phyloP scores from a whole-genome alignment of 1,284 basidiomycete genomes.

The Ustilago nuda region DNA sequence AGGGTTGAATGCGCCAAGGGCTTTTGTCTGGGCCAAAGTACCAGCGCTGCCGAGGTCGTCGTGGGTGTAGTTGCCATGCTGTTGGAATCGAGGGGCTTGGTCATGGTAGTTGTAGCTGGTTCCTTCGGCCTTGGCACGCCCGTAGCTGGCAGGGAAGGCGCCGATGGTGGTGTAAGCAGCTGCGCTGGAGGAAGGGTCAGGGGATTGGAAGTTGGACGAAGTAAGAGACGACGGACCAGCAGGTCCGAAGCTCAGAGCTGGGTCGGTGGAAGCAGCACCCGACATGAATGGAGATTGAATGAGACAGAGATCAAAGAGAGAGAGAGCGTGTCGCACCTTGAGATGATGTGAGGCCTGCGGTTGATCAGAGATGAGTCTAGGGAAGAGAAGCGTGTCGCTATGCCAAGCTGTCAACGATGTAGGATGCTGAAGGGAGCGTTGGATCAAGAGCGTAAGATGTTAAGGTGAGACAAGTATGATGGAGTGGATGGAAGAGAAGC shows the following conservation, averaged over 20 bases:
- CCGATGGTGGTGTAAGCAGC: slow-evolving; percentile 29
- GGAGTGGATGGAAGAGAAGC: slow-evolving; percentile 27
- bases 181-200: slow-evolving; percentile 41
- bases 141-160: slow-evolving; percentile 29
- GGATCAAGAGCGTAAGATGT: slow-evolving; percentile 18
- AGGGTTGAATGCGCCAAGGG: slow-evolving; percentile 35
- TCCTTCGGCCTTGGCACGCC: slow-evolving; percentile 37
- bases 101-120: slow-evolving; percentile 43
- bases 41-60: slow-evolving; percentile 37
- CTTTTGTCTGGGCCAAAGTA: slow-evolving; percentile 40
- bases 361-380: not conserved
- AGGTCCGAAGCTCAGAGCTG: slow-evolving; percentile 41
- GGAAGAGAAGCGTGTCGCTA: not conserved
- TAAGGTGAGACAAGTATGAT: slow-evolving; percentile 42
- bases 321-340: not conserved
- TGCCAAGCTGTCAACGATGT: slow-evolving; percentile 5
- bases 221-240: slow-evolving; percentile 27
- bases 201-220: slow-evolving; percentile 35
- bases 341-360: not conserved
- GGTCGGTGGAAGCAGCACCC: slow-evolving; percentile 46
- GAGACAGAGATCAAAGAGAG: not conserved
- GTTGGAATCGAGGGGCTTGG: slow-evolving; percentile 50
- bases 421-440: slow-evolving; percentile 10
- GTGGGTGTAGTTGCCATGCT: slow-evolving; percentile 49
- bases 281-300: slow-evolving; percentile 23